Evolutionary conservation across 306 rosid species (phyloP), one percentile per base, ranked within the genome.

Genomic region (Arachis hypogaea): DNA sequence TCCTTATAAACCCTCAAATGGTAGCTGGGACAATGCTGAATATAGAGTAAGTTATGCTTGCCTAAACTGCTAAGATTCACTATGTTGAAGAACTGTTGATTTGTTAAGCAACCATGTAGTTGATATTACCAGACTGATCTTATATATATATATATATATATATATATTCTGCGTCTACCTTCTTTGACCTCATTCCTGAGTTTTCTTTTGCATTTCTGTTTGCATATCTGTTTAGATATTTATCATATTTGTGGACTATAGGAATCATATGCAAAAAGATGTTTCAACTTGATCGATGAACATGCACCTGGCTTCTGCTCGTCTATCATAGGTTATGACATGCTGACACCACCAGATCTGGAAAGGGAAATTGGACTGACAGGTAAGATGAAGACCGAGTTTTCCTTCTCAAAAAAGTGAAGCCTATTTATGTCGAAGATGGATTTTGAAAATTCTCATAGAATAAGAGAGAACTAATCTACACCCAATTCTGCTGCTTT

Each of bases 271-370:
- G 92, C 86, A 5, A 68, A 80, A 62, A 87, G 77, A 72, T 87
- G 96, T 75, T 87, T 87, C 62, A 16, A 51, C 56, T 66, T 85
- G 77, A 82, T 89, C 59, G 90, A 89, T 57, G 90, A 89, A 78
- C 85, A 89, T 69, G 96, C 87, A 14, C 90, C 90, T 29, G 87
- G 86, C 30, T 89, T 89, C 77, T 71, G 87, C 82, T 77, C 96
- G 44, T 89, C 92, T 59, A 66, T 87, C 66, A 82, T 87, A 72
- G 96, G 82, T 67, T 85, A 89, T 33, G 92, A 89, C 80, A 87
- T 85, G 92, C 64, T 89, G 81, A 87, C 92, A 9, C 96, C 96
- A 9, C 92, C 90, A 60, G 92, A 89, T 75, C 88, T 89, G 16
- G 96, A 89, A 79, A 83, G 85, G 86, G 90, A 89, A 82, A 55